A percentile compares a stretch with the other conserved stretches of the same genome.
Evolutionary conservation across 2,329 filamentous ascomycete species (phyloP).

Genomic region (Curvularia eragrostidis): DNA sequence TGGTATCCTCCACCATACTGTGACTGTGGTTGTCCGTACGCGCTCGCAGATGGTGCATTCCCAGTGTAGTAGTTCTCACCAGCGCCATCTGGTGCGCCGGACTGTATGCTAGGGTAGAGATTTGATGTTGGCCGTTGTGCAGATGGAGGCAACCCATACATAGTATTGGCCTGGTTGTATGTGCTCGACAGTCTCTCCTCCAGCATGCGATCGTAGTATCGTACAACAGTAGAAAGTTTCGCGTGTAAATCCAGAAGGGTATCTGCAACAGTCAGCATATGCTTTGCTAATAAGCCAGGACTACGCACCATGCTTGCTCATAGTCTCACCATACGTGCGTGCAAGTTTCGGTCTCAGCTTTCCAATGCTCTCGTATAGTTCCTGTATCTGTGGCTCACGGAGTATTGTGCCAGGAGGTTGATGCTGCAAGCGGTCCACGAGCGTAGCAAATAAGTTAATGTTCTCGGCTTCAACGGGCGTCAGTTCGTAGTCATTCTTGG

Average conservation of each 20-base stretch:
- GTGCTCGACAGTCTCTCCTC: conserved; percentile 93
- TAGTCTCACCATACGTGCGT: conserved; percentile 95
- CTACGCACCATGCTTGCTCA: conserved; percentile 93
- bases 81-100: conserved; percentile 47
- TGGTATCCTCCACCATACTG: conserved; percentile 58
- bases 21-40: conserved; percentile 59
- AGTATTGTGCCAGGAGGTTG: conserved; percentile 95
- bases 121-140: conserved; percentile 58
- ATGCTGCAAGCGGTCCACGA: conserved; percentile 93
- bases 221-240: conserved; percentile 92
- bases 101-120: conserved; percentile 72
- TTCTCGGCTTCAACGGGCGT: conserved; percentile 95
- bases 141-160: conserved; percentile 46
- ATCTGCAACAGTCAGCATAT: conserved; percentile 63
- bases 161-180: conserved; percentile 75
- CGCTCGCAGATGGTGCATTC: conserved; percentile 60
- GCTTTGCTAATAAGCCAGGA: neutral
- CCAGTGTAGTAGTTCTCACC: conserved; percentile 85
- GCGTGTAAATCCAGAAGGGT: conserved; percentile 92
- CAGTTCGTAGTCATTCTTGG: conserved; percentile 93
- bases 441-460: conserved; percentile 91
- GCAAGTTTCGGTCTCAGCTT: conserved; percentile 90
- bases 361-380: conserved; percentile 97
- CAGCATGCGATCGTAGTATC: conserved; percentile 97
- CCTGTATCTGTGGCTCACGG: conserved; percentile 96